Percentiles rank a stretch among this genome's conserved stretches.
Evolutionary conservation across 2,329 filamentous ascomycete genomes (phyloP).

Genomic region (Westerdykella aurantiaca): DNA sequence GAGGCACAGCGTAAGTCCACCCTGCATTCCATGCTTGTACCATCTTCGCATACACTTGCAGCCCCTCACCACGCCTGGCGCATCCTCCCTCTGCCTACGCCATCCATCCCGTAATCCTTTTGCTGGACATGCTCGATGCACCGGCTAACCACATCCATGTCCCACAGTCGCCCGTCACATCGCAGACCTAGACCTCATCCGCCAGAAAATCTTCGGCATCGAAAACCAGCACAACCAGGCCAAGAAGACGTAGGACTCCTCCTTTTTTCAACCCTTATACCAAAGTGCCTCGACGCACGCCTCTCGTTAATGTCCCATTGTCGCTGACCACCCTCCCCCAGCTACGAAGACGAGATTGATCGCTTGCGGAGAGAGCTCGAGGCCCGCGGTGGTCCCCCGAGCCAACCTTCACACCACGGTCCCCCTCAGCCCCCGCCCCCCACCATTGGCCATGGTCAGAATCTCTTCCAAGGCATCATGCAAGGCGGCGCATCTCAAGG

Average conservation of each 20-base stretch:
- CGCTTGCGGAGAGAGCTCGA: slow-evolving; percentile 85
- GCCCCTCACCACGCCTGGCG: background rate
- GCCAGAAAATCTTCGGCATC: slow-evolving; percentile 87
- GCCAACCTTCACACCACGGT: slow-evolving; percentile 69
- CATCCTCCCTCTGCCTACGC: background rate
- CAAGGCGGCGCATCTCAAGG: slow-evolving; percentile 76
- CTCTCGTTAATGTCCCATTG: no score
- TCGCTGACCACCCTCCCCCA: slow-evolving; percentile 39
- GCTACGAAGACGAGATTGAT: slow-evolving; percentile 88
- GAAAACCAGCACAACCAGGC: slow-evolving; percentile 84
- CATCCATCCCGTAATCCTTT: no score
- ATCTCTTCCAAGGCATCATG: slow-evolving; percentile 95
- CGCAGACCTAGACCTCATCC: slow-evolving; percentile 89
- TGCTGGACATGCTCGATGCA: background rate
- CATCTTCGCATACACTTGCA: background rate
- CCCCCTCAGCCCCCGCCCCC: slow-evolving; percentile 80
- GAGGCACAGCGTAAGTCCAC: slow-evolving; percentile 81
- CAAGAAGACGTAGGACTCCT: slow-evolving; percentile 73
- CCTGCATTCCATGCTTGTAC: background rate
- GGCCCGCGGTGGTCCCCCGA: slow-evolving; percentile 57
- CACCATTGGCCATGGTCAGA: slow-evolving; percentile 77
- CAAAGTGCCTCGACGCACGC: no score
- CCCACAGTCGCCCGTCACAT: slow-evolving; percentile 76
- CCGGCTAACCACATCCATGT: background rate
- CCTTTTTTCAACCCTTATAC: background rate